These are phyloP conservation scores for Aspergillus sp. DNA, from an alignment of 2,329 filamentous ascomycete genomes.

Conservation along the genomic window DNA sequence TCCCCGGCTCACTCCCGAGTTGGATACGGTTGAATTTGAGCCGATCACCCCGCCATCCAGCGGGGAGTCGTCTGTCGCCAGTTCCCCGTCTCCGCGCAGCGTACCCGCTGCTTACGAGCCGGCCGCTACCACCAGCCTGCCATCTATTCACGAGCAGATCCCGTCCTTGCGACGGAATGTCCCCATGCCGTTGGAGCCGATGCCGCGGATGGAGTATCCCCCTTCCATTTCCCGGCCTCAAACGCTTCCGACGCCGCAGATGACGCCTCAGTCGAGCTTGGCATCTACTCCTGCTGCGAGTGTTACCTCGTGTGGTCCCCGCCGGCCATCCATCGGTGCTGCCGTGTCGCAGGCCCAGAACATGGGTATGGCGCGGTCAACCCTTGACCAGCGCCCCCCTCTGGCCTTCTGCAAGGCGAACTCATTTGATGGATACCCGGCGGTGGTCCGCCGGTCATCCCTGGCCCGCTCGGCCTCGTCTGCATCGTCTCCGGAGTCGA, in stretches of 20 bases:
- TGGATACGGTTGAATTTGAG: conserved; percentile 43
- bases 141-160: conserved; percentile 20
- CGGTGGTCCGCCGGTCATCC: conserved; percentile 44
- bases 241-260: conserved; percentile 55
- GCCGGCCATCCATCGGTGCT: conserved; percentile 52
- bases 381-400: conserved; percentile 45
- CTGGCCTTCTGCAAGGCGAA: conserved; percentile 28
- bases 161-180: conserved; percentile 25
- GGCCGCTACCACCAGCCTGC: conserved; percentile 7
- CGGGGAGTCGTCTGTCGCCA: conserved; percentile 19
- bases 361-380: conserved; percentile 49
- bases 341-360: conserved; percentile 54
- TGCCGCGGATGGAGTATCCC: conserved; percentile 36
- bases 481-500: conserved; percentile 54
- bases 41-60: conserved; percentile 23
- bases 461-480: conserved; percentile 48
- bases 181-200: conserved; percentile 47
- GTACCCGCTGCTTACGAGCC: conserved; percentile 14
- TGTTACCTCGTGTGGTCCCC: conserved; percentile 42
- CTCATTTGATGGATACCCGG: conserved; percentile 43
- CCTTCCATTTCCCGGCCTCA: conserved; percentile 50
- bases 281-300: conserved; percentile 57
- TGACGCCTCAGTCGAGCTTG: conserved; percentile 52
- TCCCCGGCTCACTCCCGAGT: conserved; percentile 50
- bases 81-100: conserved; percentile 26